Evolutionary conservation across 306 rosid species (phyloP).

Genomic region (Pterocarpus santalinus): DNA sequence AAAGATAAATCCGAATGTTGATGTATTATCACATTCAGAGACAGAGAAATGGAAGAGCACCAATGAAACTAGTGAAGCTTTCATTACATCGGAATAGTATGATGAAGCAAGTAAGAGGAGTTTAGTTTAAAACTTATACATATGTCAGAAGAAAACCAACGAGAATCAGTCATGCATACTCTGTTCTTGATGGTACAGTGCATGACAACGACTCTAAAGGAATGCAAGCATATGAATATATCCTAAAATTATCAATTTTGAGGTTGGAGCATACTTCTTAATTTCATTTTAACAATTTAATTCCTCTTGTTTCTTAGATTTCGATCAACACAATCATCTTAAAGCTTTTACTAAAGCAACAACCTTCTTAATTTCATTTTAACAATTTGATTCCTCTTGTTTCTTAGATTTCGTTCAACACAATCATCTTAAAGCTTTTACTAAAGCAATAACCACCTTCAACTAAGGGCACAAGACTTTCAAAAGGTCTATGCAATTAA

Average conservation of each 20-base stretch:
- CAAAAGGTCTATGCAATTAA: conserved; percentile 7
- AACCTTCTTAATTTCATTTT: conserved; percentile 27
- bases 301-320: conserved; percentile 23
- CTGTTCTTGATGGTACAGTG: conserved; percentile 6
- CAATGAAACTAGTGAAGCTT: background rate
- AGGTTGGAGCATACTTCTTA: conserved; percentile 16
- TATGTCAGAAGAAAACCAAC: conserved; percentile 1
- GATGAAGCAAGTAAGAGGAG: conserved; percentile 9
- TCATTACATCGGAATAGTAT: background rate
- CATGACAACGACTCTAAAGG: conserved; percentile 29
- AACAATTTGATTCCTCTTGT: background rate
- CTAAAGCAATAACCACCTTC: conserved; percentile 27
- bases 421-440: conserved; percentile 32
- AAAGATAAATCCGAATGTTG: conserved; percentile 22
- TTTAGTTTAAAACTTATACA: background rate
- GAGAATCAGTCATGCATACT: conserved; percentile 22
- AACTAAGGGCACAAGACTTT: background rate
- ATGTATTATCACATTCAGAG: conserved; percentile 33
- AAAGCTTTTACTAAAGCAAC: conserved; percentile 33
- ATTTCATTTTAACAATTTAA: conserved; percentile 11
- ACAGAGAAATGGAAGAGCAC: conserved; percentile 17
- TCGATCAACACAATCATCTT: conserved; percentile 18
- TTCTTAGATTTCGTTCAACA: conserved; percentile 31
- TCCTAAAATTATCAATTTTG: background rate
- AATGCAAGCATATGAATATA: conserved; percentile 2